These are phyloP conservation scores for Venturia pyrina DNA, from an alignment of 2,329 filamentous ascomycete genomes.

Conservation along the genomic window DNA sequence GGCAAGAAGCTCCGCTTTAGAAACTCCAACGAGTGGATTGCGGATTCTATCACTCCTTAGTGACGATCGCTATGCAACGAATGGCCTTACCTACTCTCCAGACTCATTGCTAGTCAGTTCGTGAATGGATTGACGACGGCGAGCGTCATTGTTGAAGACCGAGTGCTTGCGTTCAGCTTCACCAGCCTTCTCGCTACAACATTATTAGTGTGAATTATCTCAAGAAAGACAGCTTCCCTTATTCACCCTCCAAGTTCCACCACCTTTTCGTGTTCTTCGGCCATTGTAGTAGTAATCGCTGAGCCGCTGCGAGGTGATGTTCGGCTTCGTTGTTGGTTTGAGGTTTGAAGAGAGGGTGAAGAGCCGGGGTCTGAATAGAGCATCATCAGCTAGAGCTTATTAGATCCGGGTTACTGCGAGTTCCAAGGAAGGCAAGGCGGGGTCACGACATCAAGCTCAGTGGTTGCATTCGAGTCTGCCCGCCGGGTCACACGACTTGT, in stretches of 20 bases:
- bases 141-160: slow-evolving; percentile 5
- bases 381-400: not conserved
- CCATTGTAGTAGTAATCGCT: not conserved
- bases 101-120: slow-evolving; percentile 10
- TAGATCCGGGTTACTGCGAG: not conserved
- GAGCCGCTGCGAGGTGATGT: not conserved
- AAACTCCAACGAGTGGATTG: slow-evolving; percentile 48
- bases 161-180: not conserved
- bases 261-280: not conserved
- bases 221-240: no score
- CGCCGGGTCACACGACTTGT: not conserved
- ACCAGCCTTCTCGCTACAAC: not conserved
- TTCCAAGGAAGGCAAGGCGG: not conserved
- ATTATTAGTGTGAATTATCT: not conserved
- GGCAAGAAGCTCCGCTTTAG: slow-evolving; percentile 38
- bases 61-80: not conserved
- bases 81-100: slow-evolving; percentile 9
- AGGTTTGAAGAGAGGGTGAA: not conserved
- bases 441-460: not conserved
- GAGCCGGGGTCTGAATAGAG: not conserved
- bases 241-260: not conserved
- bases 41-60: slow-evolving; percentile 32
- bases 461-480: not conserved
- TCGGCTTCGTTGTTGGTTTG: not conserved
- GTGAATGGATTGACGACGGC: not conserved